phyloP scores from a whole-genome alignment of 805 yeast species.

The Martiniozyma abietophila region DNA sequence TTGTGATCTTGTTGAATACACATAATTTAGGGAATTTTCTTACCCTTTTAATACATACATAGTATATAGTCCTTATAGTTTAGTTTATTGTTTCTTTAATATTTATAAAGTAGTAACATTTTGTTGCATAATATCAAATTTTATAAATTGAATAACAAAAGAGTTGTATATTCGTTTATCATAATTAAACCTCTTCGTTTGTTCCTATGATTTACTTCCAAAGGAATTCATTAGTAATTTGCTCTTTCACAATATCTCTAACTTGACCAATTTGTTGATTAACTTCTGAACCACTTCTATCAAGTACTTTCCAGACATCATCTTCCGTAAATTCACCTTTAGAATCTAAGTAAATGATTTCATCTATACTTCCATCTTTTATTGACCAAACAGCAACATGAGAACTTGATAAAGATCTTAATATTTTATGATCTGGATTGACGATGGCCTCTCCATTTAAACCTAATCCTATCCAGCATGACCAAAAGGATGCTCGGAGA shows the following conservation, averaged over 20 bases:
- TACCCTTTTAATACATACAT: conserved; percentile 1
- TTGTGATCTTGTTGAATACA: conserved; percentile 18
- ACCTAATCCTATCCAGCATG: conserved; percentile 24
- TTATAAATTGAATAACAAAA: too few species aligned
- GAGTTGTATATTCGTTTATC: too few species aligned
- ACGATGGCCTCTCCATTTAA: background rate
- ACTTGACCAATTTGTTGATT: conserved; percentile 16
- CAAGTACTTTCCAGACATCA: conserved; percentile 44
- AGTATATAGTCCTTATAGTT: background rate
- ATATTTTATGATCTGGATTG: background rate
- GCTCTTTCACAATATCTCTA: conserved; percentile 1
- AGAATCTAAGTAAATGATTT: conserved; percentile 63
- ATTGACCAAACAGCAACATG: conserved; percentile 5
- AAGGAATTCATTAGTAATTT: conserved; percentile 1
- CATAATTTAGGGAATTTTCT: background rate
- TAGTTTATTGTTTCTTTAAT: conserved; percentile 1
- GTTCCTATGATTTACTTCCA: conserved; percentile 5
- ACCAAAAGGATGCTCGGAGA: conserved; percentile 50
- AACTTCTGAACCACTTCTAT: conserved; percentile 39
- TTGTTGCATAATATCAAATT: too few species aligned
- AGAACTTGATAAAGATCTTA: conserved; percentile 1
- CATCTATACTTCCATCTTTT: conserved; percentile 26
- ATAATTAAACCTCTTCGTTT: too few species aligned
- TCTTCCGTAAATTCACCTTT: conserved; percentile 57
- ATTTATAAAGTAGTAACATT: background rate